phyloP scores from a whole-genome alignment of 805 yeast species.

The Maudiozyma barnettii region DNA sequence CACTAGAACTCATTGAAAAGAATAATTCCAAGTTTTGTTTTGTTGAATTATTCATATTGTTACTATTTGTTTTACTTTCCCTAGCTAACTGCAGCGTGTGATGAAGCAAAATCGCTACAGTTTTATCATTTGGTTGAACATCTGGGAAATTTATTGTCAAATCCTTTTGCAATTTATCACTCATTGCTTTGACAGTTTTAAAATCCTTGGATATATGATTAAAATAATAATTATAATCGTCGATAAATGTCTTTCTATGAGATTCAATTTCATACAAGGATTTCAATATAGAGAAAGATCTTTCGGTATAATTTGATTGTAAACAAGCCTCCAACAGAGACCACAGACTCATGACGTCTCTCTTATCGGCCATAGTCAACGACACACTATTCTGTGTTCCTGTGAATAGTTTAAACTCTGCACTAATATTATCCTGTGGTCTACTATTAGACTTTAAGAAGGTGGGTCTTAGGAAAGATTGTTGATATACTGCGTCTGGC shows the following conservation, averaged over 20 bases:
- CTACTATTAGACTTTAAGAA: slow-evolving; percentile 1
- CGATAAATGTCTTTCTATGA: slow-evolving; percentile 41
- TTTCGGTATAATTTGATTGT: slow-evolving; percentile 49
- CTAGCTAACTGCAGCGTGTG: slow-evolving; percentile 28
- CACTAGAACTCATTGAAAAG: slow-evolving; percentile 14
- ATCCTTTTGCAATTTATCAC: slow-evolving; percentile 32
- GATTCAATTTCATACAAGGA: slow-evolving; percentile 46
- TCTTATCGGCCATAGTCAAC: slow-evolving; percentile 9
- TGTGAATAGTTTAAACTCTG: slow-evolving; percentile 20
- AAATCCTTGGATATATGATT: slow-evolving; percentile 11
- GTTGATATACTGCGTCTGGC: background rate
- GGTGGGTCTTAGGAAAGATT: background rate
- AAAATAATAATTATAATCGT: slow-evolving; percentile 62
- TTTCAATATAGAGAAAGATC: slow-evolving; percentile 61
- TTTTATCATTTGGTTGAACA: slow-evolving; percentile 41
- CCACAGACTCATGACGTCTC: slow-evolving; percentile 47
- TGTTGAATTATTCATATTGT: background rate
- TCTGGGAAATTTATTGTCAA: slow-evolving; percentile 33
- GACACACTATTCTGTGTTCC: slow-evolving; percentile 16
- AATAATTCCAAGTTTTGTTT: slow-evolving; percentile 10
- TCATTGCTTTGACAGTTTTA: slow-evolving; percentile 30
- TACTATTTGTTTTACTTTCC: background rate
- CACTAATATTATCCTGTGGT: slow-evolving; percentile 3
- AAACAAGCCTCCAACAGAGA: slow-evolving; percentile 71
- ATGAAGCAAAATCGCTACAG: slow-evolving; percentile 50